These are phyloP conservation scores for Melanomma pulvis-pyrius DNA, from an alignment of 495 filamentous ascomycete species.

Conservation along the genomic window DNA sequence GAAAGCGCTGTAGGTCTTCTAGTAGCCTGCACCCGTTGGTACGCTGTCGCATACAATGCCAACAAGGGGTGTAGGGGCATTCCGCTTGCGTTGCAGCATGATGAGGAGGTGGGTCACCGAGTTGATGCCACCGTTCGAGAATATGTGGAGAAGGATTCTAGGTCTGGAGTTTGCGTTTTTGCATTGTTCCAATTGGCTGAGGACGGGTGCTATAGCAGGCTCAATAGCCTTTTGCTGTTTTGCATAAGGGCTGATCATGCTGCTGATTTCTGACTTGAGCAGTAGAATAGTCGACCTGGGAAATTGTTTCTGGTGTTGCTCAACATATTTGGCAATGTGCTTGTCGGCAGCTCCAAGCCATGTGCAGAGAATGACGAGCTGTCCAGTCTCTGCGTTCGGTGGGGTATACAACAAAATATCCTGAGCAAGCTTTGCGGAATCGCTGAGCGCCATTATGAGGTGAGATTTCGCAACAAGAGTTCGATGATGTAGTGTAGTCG, in stretches of 20 bases:
- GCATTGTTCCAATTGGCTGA: background rate
- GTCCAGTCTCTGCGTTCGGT: conserved; percentile 7
- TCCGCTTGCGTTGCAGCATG: background rate
- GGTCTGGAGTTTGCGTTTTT: background rate
- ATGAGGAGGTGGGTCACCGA: conserved; percentile 8
- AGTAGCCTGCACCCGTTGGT: background rate
- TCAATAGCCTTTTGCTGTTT: conserved; percentile 1
- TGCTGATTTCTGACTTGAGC: conserved; percentile 16
- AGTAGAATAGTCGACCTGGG: conserved; percentile 38
- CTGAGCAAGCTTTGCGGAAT: conserved; percentile 1
- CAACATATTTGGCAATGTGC: conserved; percentile 35
- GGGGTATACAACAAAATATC: conserved; percentile 24
- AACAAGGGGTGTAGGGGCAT: background rate
- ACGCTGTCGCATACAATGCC: conserved; percentile 13
- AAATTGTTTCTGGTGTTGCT: conserved; percentile 22
- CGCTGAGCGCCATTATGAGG: too few species aligned
- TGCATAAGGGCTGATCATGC: background rate
- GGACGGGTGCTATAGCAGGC: background rate
- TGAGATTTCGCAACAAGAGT: too few species aligned
- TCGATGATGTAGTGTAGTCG: too few species aligned
- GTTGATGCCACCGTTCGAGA: conserved; percentile 15
- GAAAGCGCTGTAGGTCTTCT: conserved; percentile 1
- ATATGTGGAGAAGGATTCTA: conserved; percentile 7
- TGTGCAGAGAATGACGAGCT: conserved; percentile 37
- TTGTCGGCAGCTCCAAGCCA: conserved; percentile 38